Evolutionary conservation across 2,329 filamentous ascomycete species (phyloP), one percentile per base, ranked within the genome.

Genomic region (Colletotrichum coccodes): DNA sequence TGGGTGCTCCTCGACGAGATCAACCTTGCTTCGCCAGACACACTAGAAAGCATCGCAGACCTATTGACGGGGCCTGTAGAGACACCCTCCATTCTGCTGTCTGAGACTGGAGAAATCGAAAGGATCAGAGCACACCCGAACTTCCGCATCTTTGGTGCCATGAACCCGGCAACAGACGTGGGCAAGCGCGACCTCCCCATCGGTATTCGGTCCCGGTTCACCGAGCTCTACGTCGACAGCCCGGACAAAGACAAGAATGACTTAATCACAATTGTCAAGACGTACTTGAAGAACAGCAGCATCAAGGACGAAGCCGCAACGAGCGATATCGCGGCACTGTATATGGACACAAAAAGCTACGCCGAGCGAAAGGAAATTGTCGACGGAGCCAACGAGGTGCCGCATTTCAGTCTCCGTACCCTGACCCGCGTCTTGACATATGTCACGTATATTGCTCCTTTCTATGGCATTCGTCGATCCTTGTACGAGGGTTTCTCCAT

Each of bases 1-100:
- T 99, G 96, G 96, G 92, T 99, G 32, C 86, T 99, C 21, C 86
- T 98, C 30, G 96, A 99, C 77, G 96, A 99, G 79, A 97, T 99
- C 75, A 99, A 99, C 77, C 83, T 99, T 70, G 96, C 96, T 6
- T 95, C 95, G 0, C 91, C 96, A 0, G 97, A 99, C 77, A 98
- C 96, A 0, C 83, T 99, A 4, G 96, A 99, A 79, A 95, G 94
- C 71, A 93, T 99, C 67, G 92, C 94, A 5, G 95, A 97, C 80
- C 86, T 99, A 9, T 85, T 99, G 60, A 90, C 92, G 60, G 93
- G 93, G 8, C 86, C 89, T 11, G 89, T 89, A 69, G 89, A 90
- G 38, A 85, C 85, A 0, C 95, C 95, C 1, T 98, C 94, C 0
- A 90, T 99, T 52, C 83, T 99, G 5, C 86, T 99, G 8, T 95